phyloP scores from a whole-genome alignment of 2,329 filamentous ascomycete species.

The Fusarium sp. region DNA sequence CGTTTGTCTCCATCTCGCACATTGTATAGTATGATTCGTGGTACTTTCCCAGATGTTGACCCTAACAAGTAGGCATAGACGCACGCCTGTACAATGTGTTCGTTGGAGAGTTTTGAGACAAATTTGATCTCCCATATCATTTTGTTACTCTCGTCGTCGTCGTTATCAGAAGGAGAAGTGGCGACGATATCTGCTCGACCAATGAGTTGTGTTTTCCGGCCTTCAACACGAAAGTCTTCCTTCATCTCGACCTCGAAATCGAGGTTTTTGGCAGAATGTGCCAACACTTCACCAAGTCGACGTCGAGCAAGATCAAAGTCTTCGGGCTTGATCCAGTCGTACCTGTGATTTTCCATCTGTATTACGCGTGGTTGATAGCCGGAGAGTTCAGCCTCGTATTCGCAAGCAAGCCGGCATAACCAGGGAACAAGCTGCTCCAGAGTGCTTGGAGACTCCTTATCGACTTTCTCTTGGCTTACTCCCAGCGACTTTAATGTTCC shows the following conservation, averaged over 20 bases:
- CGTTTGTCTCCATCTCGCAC: conserved; percentile 46
- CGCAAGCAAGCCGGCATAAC: conserved; percentile 47
- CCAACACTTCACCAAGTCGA: conserved; percentile 38
- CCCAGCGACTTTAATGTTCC: conserved; percentile 39
- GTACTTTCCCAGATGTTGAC: conserved; percentile 13
- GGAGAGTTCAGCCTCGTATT: conserved; percentile 41
- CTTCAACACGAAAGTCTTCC: background rate
- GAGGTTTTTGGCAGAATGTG: background rate
- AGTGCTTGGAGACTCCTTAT: background rate
- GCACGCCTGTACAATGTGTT: conserved; percentile 47
- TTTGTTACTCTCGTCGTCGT: background rate
- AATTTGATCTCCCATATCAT: conserved; percentile 52
- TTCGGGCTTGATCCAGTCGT: conserved; percentile 45
- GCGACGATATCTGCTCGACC: conserved; percentile 32
- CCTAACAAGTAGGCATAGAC: conserved; percentile 46
- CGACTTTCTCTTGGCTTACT: background rate
- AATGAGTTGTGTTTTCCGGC: conserved; percentile 4
- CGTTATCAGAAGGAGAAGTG: background rate
- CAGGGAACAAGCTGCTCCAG: conserved; percentile 30
- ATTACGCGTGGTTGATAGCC: conserved; percentile 44
- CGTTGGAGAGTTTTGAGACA: conserved; percentile 42
- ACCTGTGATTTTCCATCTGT: conserved; percentile 47
- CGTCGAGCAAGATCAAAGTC: conserved; percentile 36
- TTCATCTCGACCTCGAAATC: conserved; percentile 20
- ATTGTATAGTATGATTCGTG: conserved; percentile 46